Conservation (phyloP, 106 monocot species). For the Apostasia ramifera region DNA sequence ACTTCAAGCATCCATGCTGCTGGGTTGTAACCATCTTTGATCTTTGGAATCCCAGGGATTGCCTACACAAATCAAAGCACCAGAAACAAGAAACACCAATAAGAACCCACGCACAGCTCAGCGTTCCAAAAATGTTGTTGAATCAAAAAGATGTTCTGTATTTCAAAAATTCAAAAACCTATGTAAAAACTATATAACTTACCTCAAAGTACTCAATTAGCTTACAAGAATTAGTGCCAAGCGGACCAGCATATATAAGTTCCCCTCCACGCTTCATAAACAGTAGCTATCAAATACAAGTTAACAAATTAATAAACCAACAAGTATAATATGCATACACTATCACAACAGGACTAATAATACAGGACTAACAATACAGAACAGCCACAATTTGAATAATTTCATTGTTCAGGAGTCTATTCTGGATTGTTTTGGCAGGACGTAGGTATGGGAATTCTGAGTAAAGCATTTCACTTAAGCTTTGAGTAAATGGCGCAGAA, state of each 20-base stretch:
- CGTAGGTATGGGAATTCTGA: neutral
- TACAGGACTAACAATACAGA: neutral
- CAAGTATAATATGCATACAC: neutral
- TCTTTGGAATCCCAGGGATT: constrained; percentile 91
- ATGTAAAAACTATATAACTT: constrained; percentile 5
- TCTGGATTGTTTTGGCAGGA: no score
- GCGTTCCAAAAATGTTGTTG: neutral
- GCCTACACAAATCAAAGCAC: constrained; percentile 37
- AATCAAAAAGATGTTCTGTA: no score
- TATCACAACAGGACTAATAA: neutral
- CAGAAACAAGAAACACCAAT: constrained; percentile 64
- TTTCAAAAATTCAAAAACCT: no score
- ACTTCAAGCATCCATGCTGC: constrained; percentile 99
- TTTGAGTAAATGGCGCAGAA: neutral
- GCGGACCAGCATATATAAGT: constrained; percentile 94
- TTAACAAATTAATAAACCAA: constrained; percentile 1
- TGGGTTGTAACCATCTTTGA: constrained; percentile 90
- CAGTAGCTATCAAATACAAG: constrained; percentile 54
- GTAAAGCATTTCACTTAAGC: no score
- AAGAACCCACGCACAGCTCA: constrained; percentile 2
- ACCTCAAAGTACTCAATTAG: constrained; percentile 94
- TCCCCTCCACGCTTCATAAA: constrained; percentile 99
- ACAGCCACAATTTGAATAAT: no score
- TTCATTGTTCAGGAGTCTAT: no score
- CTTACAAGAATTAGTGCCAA: constrained; percentile 73